Base-by-base conservation (phyloP, 305 asterid species). In the Petunia hybrid region DNA sequence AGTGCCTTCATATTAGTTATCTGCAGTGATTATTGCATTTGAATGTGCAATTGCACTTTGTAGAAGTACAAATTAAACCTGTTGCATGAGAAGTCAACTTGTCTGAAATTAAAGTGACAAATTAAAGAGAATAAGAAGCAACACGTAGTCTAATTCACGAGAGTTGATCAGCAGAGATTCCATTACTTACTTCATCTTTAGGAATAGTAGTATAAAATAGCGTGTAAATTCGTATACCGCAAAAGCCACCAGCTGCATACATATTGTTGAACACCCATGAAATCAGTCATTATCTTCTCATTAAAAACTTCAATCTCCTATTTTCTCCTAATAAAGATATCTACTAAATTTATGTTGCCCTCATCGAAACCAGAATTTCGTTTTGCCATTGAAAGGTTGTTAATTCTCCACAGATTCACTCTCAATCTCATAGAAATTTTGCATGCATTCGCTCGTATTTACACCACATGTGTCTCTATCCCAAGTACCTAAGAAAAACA, bases 391-490 rank as follows among this genome's bases (percentile, higher is more conserved):
- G 62, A 48, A 71, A 71, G 78, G 78, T 46, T 71, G 78, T 40
- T 35, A 48, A 71, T 31, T 5, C 62, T 48, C 78, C 78, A 71
- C 62, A 46, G 43, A 48, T 43, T 46, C 43, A 9, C 16, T 45
- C 42, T 71, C 10, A 4, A 31, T 10, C 43, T 48, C 6, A 1
- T 48, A 2, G 62, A 35, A 48, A 10, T 71, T 71, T 71, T 61
- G 61, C 62, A 31, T 48, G 78, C 62, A 71, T 48, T 71, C 45
- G 2, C 61, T 71, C 35, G 31, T 31, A 46, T 71, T 71, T 46
- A 31, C 78, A 71, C 78, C 78, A 71, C 43, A 71, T 48, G 35
- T 6, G 78, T 71, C 78, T 35, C 43, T 71, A 31, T 71, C 78
- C 76, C 2, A 43, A 69, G 12, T 65, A 65, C 5, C 8, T 22